These are phyloP conservation scores for Scedosporium apiospermum DNA, from an alignment of 2,329 filamentous ascomycete genomes.

Conservation along the genomic window DNA sequence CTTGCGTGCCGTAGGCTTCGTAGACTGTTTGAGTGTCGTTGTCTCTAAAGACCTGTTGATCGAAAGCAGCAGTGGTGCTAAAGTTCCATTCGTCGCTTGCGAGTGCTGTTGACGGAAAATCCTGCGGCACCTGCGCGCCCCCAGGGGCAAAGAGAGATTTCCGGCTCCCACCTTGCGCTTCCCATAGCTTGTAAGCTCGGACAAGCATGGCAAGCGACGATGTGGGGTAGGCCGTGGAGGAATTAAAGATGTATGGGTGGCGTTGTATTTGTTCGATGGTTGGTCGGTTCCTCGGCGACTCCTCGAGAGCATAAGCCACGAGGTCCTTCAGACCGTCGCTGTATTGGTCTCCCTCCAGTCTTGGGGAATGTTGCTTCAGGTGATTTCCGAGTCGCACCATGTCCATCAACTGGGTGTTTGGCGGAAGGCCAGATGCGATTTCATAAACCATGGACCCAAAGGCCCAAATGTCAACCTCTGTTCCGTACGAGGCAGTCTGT, in stretches of 20 bases:
- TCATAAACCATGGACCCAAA: constrained; percentile 60
- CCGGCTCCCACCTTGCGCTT: constrained; percentile 61
- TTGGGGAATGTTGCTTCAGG: constrained; percentile 52
- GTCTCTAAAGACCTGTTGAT: constrained; percentile 43
- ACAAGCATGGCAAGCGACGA: constrained; percentile 56
- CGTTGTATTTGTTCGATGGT: constrained; percentile 59
- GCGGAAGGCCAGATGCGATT: constrained; percentile 55
- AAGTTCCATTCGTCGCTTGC: constrained; percentile 59
- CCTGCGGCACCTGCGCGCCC: constrained; percentile 45
- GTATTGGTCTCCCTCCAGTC: constrained; percentile 62
- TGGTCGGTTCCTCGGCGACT: constrained; percentile 58
- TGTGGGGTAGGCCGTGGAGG: constrained; percentile 53
- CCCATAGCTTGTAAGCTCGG: constrained; percentile 65
- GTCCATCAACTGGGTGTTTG: constrained; percentile 34
- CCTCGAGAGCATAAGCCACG: constrained; percentile 63
- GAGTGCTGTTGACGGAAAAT: constrained; percentile 32
- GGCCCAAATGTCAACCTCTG: constrained; percentile 58
- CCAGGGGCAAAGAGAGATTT: constrained; percentile 53
- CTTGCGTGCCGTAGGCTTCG: constrained; percentile 49
- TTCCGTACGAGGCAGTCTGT: constrained; percentile 40
- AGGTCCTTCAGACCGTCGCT: constrained; percentile 60
- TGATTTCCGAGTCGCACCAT: constrained; percentile 43
- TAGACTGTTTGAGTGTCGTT: constrained; percentile 49
- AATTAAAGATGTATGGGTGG: constrained; percentile 60
- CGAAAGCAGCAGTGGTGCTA: constrained; percentile 55